phyloP scores from a whole-genome alignment of 2,329 filamentous ascomycete species.

The Magnaporthales sp. region DNA sequence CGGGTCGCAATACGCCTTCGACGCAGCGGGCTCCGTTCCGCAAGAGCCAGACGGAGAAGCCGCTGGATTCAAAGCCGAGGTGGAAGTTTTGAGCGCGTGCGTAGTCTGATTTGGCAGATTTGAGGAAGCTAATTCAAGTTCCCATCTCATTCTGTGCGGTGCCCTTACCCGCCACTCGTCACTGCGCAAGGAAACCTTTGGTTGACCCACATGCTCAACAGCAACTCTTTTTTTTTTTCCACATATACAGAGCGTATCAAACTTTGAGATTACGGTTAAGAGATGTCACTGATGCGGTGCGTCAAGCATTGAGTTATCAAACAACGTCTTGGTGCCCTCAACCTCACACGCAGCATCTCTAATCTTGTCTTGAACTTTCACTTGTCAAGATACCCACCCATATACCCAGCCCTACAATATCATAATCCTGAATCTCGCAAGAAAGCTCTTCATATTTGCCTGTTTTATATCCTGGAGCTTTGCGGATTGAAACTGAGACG shows the following conservation, averaged over 20 bases:
- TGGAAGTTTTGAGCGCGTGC: constrained; percentile 31
- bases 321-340: not conserved
- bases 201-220: not conserved
- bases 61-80: constrained; percentile 36
- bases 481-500: not conserved
- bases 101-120: not conserved
- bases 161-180: not conserved
- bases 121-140: not conserved
- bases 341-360: not conserved
- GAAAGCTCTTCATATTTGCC: not conserved
- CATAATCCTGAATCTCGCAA: not conserved
- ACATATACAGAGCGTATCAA: not conserved
- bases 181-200: not conserved
- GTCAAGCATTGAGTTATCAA: not conserved
- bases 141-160: not conserved
- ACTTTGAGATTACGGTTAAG: not conserved
- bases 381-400: not conserved
- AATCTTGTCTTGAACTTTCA: not conserved
- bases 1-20: constrained; percentile 39
- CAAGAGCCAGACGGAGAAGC: constrained; percentile 23
- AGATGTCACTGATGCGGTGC: not conserved
- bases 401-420: not conserved
- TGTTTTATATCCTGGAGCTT: not conserved
- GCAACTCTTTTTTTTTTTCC: too few species aligned
- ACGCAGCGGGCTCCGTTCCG: constrained; percentile 36